Conservation (phyloP, 768 basidiomycete genomes). For the Boletus edulis region DNA sequence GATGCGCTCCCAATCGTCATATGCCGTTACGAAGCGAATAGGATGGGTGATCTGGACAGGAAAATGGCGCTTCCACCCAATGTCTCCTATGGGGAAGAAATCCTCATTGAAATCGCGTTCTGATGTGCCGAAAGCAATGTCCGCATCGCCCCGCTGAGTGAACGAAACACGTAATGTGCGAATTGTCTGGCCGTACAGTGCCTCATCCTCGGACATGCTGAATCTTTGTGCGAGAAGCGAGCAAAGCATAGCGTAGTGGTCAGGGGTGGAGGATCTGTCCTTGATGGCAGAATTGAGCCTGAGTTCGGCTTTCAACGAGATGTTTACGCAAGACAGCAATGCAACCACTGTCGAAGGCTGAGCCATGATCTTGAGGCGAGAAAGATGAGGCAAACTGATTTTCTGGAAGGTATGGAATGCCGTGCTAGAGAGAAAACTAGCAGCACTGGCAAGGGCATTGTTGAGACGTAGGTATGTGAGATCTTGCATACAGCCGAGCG, state of each 20-base stretch:
- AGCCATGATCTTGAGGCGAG: not conserved
- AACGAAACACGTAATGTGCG: not conserved
- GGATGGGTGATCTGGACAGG: not conserved
- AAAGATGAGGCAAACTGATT: not conserved
- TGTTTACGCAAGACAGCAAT: not conserved
- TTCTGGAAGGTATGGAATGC: not conserved
- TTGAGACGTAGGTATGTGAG: slow-evolving; percentile 34
- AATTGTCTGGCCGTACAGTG: not conserved
- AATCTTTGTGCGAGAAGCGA: not conserved
- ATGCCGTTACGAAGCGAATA: no score
- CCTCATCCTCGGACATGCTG: not conserved
- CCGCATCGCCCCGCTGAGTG: not conserved
- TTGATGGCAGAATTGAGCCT: not conserved
- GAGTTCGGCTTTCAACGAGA: not conserved
- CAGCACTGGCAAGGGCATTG: slow-evolving; percentile 24
- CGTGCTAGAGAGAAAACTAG: not conserved
- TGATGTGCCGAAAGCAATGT: not conserved
- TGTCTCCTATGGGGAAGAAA: no score
- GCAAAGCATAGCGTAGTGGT: not conserved
- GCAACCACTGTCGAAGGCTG: not conserved
- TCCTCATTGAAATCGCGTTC: not conserved
- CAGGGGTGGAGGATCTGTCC: not conserved
- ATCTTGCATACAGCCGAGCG: slow-evolving; percentile 33
- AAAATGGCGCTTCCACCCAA: no score
- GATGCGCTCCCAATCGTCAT: no score